Percentiles rank a stretch among this genome's conserved stretches.
Evolutionary conservation across 2,329 filamentous ascomycete species (phyloP).

Genomic region (Cladophialophora immunda): DNA sequence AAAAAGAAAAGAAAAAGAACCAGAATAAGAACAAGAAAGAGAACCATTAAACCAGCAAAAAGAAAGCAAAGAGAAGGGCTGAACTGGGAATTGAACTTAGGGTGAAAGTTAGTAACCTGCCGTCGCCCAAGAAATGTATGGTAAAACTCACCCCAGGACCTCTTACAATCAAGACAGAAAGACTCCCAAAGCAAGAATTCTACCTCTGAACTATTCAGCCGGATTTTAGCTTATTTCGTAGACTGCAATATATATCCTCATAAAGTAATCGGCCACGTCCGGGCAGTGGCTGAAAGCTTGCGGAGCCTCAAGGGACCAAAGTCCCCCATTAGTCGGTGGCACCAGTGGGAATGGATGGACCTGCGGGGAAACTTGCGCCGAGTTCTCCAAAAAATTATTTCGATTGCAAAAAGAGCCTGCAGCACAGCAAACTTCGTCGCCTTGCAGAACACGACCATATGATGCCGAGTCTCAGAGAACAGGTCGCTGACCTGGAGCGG

Average conservation of each 20-base stretch:
- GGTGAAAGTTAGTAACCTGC: not conserved
- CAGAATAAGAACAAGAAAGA: too few species aligned
- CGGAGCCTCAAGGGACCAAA: slow-evolving; percentile 23
- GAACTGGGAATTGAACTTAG: slow-evolving; percentile 42
- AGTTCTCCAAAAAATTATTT: slow-evolving; percentile 32
- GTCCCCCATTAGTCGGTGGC: slow-evolving; percentile 2
- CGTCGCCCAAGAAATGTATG: too few species aligned
- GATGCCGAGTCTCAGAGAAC: slow-evolving; percentile 31
- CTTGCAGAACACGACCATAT: not conserved
- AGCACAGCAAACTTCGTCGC: not conserved
- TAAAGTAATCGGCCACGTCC: not conserved
- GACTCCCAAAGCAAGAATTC: slow-evolving; percentile 42
- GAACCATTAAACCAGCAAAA: not conserved
- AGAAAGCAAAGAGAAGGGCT: slow-evolving; percentile 33
- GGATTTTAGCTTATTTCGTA: not conserved
- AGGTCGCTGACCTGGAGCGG: slow-evolving; percentile 25
- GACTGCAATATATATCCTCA: not conserved
- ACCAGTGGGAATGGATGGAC: not conserved
- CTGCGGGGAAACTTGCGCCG: slow-evolving; percentile 35
- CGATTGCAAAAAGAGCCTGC: slow-evolving; percentile 8
- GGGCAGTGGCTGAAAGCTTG: not conserved
- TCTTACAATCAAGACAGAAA: slow-evolving; percentile 38
- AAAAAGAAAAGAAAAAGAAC: too few species aligned
- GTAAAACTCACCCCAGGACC: slow-evolving; percentile 37
- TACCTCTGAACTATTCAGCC: slow-evolving; percentile 42